Evolutionary conservation across 1,284 basidiomycete genomes (phyloP), one percentile per base, ranked within the genome.

Genomic region (Ustilago xerochloae): DNA sequence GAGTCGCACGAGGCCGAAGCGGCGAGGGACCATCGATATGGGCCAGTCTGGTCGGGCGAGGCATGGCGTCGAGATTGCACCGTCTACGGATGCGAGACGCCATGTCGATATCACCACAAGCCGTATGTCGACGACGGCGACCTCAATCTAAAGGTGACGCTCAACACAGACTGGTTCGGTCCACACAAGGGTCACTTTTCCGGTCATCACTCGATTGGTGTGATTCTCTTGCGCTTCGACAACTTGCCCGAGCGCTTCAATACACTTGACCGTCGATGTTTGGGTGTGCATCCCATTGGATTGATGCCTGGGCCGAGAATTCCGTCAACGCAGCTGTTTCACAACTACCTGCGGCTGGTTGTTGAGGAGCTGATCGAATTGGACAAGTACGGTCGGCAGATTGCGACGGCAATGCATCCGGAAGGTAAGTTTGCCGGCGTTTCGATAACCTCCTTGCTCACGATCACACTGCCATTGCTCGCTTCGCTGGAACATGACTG

Each of bases 131-230:
- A 52, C 7, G 50, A 52, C 15, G 32, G 33, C 18, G 16, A 38
- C 12, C 36, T 52, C 24, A 52, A 52, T 29, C 50, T 52, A 35
- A 52, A 52, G 35, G 20, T 52, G 6, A 16, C 35, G 15, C 35
- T 52, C 36, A 52, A 41, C 24, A n/a, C 29, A 22, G 26, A 46
- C 45, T 46, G 45, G 45, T 46, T 46, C n/a, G 45, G 45, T 7
- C 45, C 26, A 15, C 45, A 46, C 26, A 46, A 46, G 24, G 45
- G 45, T 15, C 26, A 26, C n/a, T 26, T 28, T 26, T 13, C 45
- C 6, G 26, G 45, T 6, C 9, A 4, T 9, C 45, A 46, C n/a
- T 46, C 24, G 15, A 46, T n/a, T 26, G 45, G 45, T 28, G 45
- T 46, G 13, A 10, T 46, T 26, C 45, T 46, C 10, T 15, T 46